These are phyloP conservation scores for Phylloporus sp. DNA, from an alignment of 768 basidiomycete species.

Conservation along the genomic window DNA sequence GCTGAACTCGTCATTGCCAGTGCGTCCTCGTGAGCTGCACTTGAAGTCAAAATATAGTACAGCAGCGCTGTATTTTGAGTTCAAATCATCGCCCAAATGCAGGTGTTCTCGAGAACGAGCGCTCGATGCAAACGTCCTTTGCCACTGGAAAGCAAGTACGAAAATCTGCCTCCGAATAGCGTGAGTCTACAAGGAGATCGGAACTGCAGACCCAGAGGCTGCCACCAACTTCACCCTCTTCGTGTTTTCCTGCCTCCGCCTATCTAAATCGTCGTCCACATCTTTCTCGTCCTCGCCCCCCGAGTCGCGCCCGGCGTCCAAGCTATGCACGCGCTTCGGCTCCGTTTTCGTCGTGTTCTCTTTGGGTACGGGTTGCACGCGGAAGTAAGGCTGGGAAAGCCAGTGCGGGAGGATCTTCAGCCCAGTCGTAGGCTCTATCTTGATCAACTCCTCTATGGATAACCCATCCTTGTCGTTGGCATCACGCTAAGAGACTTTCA, in stretches of 20 bases:
- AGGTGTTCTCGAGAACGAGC: not conserved
- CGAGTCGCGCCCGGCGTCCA: not conserved
- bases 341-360: not conserved
- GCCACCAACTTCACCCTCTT: constrained; percentile 12
- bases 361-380: not conserved
- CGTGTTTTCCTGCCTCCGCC: not conserved
- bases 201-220: not conserved
- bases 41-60: too few relatives aligned
- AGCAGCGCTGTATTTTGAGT: too few relatives aligned
- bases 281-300: not conserved
- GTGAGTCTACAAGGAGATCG: not conserved
- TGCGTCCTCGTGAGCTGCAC: too few relatives aligned
- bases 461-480: constrained; percentile 32
- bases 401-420: constrained; percentile 58
- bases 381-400: constrained; percentile 67
- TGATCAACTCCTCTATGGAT: constrained; percentile 35
- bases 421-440: constrained; percentile 43
- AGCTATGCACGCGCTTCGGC: constrained; percentile 5
- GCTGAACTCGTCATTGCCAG: too few relatives aligned
- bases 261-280: not conserved
- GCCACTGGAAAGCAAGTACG: not conserved
- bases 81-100: too few relatives aligned
- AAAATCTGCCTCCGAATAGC: too few relatives aligned
- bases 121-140: too few relatives aligned
- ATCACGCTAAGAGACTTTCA: constrained; percentile 38